Percentiles rank a stretch among this genome's conserved stretches.
Evolutionary conservation across 1,284 basidiomycete genomes (phyloP).

Genomic region (Sphagnurus paluster): DNA sequence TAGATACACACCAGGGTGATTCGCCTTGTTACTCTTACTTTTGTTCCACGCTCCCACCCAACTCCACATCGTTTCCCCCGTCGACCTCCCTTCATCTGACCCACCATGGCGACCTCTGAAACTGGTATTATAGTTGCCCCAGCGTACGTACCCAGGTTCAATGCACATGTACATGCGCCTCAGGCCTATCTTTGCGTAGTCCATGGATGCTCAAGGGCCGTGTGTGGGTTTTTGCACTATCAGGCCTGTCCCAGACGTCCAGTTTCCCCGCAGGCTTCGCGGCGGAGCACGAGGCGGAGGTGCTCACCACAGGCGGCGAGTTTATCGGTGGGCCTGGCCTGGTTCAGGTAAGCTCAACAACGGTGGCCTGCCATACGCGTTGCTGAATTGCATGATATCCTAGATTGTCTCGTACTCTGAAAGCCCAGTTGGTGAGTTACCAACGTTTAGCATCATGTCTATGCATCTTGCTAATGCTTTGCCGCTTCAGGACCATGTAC

Average conservation of each 20-base stretch:
- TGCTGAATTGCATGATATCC: too few species aligned
- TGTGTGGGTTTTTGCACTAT: constrained; percentile 26
- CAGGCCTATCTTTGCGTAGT: constrained; percentile 9
- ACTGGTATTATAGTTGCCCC: constrained; percentile 17
- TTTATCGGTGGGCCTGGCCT: constrained; percentile 29
- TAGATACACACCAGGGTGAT: too few species aligned
- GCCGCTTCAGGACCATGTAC: constrained; percentile 14
- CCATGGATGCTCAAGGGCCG: constrained; percentile 30
- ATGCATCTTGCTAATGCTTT: background rate
- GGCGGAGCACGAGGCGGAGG: constrained; percentile 23
- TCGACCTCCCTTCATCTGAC: too few species aligned
- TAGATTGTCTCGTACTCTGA: constrained; percentile 30
- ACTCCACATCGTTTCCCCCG: too few species aligned
- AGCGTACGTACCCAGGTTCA: constrained; percentile 12
- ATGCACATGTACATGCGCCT: background rate
- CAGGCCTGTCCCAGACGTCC: constrained; percentile 17
- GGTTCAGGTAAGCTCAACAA: constrained; percentile 21
- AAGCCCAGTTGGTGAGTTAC: constrained; percentile 31
- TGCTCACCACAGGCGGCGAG: constrained; percentile 24
- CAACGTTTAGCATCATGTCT: constrained; percentile 4
- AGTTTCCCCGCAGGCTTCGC: constrained; percentile 32
- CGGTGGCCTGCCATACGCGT: background rate
- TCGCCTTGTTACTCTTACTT: too few species aligned
- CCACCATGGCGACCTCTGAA: constrained; percentile 10
- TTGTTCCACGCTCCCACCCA: too few species aligned